Percentiles rank a stretch among this genome's conserved stretches.
phyloP scores from a whole-genome alignment of 257 asterid species.

The Fraxinus pennsylvanica region DNA sequence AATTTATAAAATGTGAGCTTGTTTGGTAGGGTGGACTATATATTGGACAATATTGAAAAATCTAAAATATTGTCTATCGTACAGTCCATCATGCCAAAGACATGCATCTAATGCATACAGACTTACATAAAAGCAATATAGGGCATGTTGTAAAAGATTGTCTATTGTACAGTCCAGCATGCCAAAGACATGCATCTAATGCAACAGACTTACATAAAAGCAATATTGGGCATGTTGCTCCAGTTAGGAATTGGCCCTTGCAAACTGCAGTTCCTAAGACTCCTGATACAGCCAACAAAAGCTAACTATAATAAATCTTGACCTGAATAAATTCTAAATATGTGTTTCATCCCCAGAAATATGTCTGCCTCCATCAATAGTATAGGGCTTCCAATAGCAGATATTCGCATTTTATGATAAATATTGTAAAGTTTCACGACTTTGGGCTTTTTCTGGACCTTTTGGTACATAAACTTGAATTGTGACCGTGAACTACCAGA shows the following conservation, averaged over 20 bases:
- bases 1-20: not conserved
- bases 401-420: not conserved
- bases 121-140: slow-evolving; percentile 78
- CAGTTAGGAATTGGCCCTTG: slow-evolving; percentile 81
- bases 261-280: slow-evolving; percentile 95
- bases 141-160: slow-evolving; percentile 34
- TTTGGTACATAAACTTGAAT: not conserved
- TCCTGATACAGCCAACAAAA: slow-evolving; percentile 57
- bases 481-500: not conserved
- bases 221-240: slow-evolving; percentile 60
- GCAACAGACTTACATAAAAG: slow-evolving; percentile 69
- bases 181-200: slow-evolving; percentile 1
- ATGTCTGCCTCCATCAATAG: not conserved
- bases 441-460: not conserved
- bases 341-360: not conserved
- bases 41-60: not conserved
- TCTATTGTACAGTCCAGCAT: not conserved
- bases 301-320: not conserved
- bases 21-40: not conserved
- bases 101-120: not conserved
- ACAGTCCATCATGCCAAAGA: not conserved
- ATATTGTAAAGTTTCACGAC: not conserved
- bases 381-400: not conserved
- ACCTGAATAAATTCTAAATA: not conserved
- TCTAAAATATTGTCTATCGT: not conserved